Base-by-base conservation (phyloP, 1,284 basidiomycete species). In the Ganoderma multipileum region DNA sequence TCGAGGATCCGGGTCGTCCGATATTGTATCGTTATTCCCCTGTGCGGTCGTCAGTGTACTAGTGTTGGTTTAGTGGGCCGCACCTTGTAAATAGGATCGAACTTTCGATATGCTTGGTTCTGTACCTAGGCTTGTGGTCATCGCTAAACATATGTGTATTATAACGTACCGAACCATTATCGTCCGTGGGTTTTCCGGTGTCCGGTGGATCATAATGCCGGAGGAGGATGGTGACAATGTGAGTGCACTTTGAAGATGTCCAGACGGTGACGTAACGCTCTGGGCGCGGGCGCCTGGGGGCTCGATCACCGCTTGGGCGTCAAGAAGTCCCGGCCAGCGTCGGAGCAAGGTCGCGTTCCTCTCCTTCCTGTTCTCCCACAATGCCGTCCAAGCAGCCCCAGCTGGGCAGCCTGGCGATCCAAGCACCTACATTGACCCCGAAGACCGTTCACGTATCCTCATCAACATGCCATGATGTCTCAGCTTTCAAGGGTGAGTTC, bases 381-480 rank as follows among this genome's bases (percentile, higher is more conserved):
- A 88, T 88, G 87, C 75, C 88, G 66, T 81, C 86, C 41, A 85
- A 84, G 75, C 82, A 82, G 72, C 88, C 88, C 68, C 78, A 76
- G 64, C 83, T 93, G 28, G 91, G 91, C 42, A 92, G 90, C 74
- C 83, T 90, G 61, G 90, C 91, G 14, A 79, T 93, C 61, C 89
- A 92, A 80, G 86, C 85, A 26, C 90, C 91, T 16, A 84, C 86
- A 39, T 76, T 84, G 66, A 82, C 85, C 41, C 84, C 87, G 57
- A 89, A 90, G 71, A 81, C 86, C 2, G 87, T 92, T 14, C 87
- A 88, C 76, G 88, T 95, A 62, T 86, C 89, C 26, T 81, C 89
- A 26, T 82, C 86, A 73, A 93, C 93, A 76, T 97, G 95, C 76
- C 88, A 90, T 76, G 87, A 96, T 76, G 85, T 97, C 41, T 89